phyloP scores from a whole-genome alignment of 805 yeast species.

The Cyberlindnera meyerae region DNA sequence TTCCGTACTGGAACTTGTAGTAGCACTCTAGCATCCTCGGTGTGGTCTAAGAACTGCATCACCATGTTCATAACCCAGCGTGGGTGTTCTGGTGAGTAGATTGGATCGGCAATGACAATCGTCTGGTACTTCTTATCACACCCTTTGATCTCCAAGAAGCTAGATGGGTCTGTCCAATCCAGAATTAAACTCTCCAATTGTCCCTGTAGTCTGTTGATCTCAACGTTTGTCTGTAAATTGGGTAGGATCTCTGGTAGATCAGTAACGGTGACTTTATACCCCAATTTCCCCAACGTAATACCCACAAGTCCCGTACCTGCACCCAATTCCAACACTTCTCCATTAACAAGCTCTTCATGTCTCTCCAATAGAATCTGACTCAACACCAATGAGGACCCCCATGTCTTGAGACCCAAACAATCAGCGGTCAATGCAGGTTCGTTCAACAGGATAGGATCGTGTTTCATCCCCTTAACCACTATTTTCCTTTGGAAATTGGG shows the following conservation, averaged over 20 bases:
- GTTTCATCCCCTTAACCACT: slow-evolving; percentile 34
- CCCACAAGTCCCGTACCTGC: slow-evolving; percentile 95
- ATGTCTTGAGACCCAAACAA: slow-evolving; percentile 85
- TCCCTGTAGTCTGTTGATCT: slow-evolving; percentile 44
- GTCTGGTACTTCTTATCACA: slow-evolving; percentile 41
- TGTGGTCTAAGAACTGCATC: slow-evolving; percentile 35
- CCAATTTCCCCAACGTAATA: slow-evolving; percentile 55
- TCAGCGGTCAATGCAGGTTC: slow-evolving; percentile 90
- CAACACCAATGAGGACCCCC: slow-evolving; percentile 87
- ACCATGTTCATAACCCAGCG: slow-evolving; percentile 62
- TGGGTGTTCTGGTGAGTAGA: slow-evolving; percentile 83
- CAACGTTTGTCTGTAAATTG: slow-evolving; percentile 58
- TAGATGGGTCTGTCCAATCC: slow-evolving; percentile 73
- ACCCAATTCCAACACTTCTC: slow-evolving; percentile 67
- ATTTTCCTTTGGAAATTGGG: slow-evolving; percentile 67
- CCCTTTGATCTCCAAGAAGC: slow-evolving; percentile 30
- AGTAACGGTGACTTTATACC: slow-evolving; percentile 45
- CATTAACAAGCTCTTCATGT: slow-evolving; percentile 20
- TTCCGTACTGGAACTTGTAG: slow-evolving; percentile 74
- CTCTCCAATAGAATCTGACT: slow-evolving; percentile 46
- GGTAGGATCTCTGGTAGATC: slow-evolving; percentile 76
- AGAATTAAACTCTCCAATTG: slow-evolving; percentile 44
- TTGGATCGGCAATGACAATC: slow-evolving; percentile 79
- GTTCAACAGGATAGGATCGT: slow-evolving; percentile 35
- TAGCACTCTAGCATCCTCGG: slow-evolving; percentile 41